Conservation (phyloP, 1,139 yeast genomes). For the Yamadazyma atmosphaerica region DNA sequence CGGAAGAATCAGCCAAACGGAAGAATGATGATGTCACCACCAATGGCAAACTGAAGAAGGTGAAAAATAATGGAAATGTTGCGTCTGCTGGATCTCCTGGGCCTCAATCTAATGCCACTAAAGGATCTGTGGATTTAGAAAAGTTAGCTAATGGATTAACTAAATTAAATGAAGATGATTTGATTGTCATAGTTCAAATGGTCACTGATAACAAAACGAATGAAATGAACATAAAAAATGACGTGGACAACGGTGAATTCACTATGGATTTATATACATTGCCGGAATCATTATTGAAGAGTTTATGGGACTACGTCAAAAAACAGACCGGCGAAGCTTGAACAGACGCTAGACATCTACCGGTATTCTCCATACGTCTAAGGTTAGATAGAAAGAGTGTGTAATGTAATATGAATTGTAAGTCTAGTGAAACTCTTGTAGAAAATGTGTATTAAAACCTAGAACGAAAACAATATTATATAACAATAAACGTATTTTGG, state of each 20-base stretch:
- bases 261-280: conserved; percentile 93
- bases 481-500: no score
- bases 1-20: conserved; percentile 32
- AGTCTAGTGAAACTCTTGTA: neutral
- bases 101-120: conserved; percentile 38
- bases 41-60: conserved; percentile 57
- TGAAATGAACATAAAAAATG: conserved; percentile 95
- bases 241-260: conserved; percentile 95
- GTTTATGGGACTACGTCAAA: conserved; percentile 92
- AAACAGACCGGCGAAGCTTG: conserved; percentile 53
- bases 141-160: conserved; percentile 88
- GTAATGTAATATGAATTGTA: conserved; percentile 1
- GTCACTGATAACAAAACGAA: conserved; percentile 93
- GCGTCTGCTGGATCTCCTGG: conserved; percentile 1
- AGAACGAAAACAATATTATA: no score
- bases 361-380: conserved; percentile 1
- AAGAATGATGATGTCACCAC: conserved; percentile 24
- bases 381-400: neutral
- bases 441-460: neutral
- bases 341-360: conserved; percentile 2
- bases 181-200: conserved; percentile 95
- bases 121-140: conserved; percentile 83
- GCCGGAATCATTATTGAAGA: conserved; percentile 87
- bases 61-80: conserved; percentile 45
- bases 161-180: conserved; percentile 86